Conservation (phyloP, 169 alveolate species). For the Eimeria tenella region DNA sequence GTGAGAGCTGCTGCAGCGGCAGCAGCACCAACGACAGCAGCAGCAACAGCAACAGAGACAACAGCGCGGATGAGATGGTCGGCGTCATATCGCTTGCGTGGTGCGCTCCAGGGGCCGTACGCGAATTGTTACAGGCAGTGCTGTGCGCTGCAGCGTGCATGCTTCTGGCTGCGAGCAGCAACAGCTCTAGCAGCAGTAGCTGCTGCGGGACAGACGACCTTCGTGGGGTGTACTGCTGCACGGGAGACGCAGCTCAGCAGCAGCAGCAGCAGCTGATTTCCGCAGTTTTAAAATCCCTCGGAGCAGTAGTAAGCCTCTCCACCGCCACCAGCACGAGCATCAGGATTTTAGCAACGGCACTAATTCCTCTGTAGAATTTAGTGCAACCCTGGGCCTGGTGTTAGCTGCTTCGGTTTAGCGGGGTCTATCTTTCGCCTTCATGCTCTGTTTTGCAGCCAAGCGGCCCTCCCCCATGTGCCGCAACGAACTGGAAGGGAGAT, state of each 20-base stretch:
- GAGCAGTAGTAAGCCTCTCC: conserved; percentile 12
- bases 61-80: background rate
- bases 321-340: conserved; percentile 44
- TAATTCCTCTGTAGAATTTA: too few relatives aligned
- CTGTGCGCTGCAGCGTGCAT: conserved; percentile 60
- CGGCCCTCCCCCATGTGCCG: background rate
- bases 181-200: background rate
- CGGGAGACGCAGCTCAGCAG: conserved; percentile 28
- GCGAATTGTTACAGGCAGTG: conserved; percentile 55
- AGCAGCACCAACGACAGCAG: background rate
- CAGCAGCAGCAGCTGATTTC: conserved; percentile 48
- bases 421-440: background rate
- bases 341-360: background rate
- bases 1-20: conserved; percentile 6
- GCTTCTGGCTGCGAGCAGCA: conserved; percentile 39
- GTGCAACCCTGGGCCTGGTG: background rate
- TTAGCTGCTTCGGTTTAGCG: background rate
- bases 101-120: conserved; percentile 19
- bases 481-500: background rate
- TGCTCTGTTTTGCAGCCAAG: conserved; percentile 18
- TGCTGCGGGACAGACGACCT: background rate
- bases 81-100: conserved; percentile 26
- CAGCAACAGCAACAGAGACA: conserved; percentile 25
- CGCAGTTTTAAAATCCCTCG: background rate
- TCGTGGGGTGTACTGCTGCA: background rate